A percentile compares a stretch with the other conserved stretches of the same genome.
Conservation (phyloP, 176 grass and related monocot genomes). For the Puccinellia tenuiflora region DNA sequence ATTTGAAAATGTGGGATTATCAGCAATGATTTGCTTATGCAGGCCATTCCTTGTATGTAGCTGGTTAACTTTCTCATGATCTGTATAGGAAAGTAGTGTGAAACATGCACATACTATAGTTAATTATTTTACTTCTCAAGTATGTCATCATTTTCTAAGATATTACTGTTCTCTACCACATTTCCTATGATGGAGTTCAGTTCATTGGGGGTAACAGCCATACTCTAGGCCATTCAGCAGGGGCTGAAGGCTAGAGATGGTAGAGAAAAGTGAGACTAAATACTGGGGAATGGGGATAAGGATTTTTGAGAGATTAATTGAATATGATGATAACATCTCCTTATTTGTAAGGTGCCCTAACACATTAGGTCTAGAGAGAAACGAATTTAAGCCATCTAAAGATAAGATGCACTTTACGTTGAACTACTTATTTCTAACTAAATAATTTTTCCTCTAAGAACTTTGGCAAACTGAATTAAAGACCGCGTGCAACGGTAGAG, state of each 20-base stretch:
- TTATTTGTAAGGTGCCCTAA: not conserved
- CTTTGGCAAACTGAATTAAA: not conserved
- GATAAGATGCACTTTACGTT: not conserved
- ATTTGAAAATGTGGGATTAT: not conserved
- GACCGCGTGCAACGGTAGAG: not conserved
- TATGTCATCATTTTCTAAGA: not conserved
- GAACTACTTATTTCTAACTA: not conserved
- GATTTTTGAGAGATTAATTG: not conserved
- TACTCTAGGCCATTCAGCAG: not conserved
- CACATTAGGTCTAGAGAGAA: not conserved
- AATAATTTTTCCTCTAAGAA: not conserved
- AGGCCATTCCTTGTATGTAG: not conserved
- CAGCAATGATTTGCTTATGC: not conserved
- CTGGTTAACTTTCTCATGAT: slow-evolving; percentile 6
- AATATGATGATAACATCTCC: not conserved
- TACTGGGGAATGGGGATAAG: not conserved
- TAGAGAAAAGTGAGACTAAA: not conserved
- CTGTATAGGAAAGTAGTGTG: not conserved
- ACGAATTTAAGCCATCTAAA: not conserved
- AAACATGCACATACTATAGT: not conserved
- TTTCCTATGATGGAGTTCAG: not conserved
- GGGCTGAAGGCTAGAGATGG: not conserved
- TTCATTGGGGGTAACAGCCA: not conserved
- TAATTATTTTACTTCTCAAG: not conserved
- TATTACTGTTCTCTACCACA: not conserved